Evolutionary conservation across 768 basidiomycete genomes (phyloP).

Genomic region (Fibroporia radiculosa): DNA sequence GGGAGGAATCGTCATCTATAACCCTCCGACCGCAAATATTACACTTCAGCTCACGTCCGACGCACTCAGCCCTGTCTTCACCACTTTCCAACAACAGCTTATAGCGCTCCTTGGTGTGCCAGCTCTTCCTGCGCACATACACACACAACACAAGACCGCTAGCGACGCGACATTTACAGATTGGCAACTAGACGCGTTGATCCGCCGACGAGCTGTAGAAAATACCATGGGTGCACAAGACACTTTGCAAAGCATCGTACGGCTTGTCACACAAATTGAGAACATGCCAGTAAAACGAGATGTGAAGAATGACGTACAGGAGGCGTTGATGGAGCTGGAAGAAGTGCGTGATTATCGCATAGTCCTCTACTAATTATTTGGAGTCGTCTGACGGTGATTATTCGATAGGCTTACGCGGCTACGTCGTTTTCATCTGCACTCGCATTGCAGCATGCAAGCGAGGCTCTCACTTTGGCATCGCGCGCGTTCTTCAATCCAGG

Average conservation of each 20-base stretch:
- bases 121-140: constrained; percentile 42
- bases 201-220: constrained; percentile 62
- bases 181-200: constrained; percentile 80
- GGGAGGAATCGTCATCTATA: constrained; percentile 81
- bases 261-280: constrained; percentile 76
- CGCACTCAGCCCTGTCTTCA: constrained; percentile 47
- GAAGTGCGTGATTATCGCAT: constrained; percentile 43
- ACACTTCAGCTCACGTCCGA: constrained; percentile 31
- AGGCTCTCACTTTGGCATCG: constrained; percentile 60
- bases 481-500: constrained; percentile 95
- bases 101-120: constrained; percentile 78
- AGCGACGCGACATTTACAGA: constrained; percentile 32
- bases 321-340: constrained; percentile 65
- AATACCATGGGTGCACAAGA: constrained; percentile 62
- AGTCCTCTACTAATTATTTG: too few species aligned
- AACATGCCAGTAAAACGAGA: constrained; percentile 87
- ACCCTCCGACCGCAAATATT: constrained; percentile 35
- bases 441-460: constrained; percentile 51
- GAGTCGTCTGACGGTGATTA: background rate
- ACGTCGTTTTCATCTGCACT: constrained; percentile 32
- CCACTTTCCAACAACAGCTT: constrained; percentile 64
- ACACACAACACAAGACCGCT: constrained; percentile 10
- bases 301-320: constrained; percentile 65
- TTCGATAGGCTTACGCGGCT: constrained; percentile 19
- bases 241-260: constrained; percentile 75